These are phyloP conservation scores for Emydomyces testavorans DNA, from an alignment of 2,329 filamentous ascomycete species.

Conservation along the genomic window DNA sequence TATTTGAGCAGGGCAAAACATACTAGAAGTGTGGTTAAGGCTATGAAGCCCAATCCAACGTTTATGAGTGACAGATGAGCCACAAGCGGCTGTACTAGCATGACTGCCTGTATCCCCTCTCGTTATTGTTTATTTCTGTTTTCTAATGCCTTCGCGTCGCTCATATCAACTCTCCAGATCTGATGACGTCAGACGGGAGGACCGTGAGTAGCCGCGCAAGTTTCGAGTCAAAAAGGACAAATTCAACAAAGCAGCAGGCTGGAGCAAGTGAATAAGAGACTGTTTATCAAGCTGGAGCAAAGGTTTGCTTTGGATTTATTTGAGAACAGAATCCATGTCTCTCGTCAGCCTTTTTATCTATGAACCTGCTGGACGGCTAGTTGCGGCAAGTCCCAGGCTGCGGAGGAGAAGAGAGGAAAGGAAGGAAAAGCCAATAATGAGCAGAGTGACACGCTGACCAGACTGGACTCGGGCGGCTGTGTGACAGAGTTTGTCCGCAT, in stretches of 20 bases:
- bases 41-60: conserved; percentile 9
- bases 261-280: neutral
- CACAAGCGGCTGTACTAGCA: conserved; percentile 14
- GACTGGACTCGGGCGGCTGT: neutral
- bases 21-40: conserved; percentile 9
- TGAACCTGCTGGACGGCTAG: conserved; percentile 1
- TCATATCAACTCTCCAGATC: conserved; percentile 1
- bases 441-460: neutral
- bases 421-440: neutral
- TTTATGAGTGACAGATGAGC: conserved; percentile 10
- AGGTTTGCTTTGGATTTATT: too few species aligned
- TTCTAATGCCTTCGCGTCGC: conserved; percentile 2
- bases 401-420: neutral
- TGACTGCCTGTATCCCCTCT: neutral
- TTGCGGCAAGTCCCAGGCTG: too few species aligned
- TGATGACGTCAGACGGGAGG: conserved; percentile 11
- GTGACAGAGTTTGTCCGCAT: neutral
- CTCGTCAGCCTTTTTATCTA: conserved; percentile 2
- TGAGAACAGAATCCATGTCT: neutral
- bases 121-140: neutral
- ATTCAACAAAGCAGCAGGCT: neutral
- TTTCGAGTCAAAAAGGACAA: neutral
- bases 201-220: conserved; percentile 10
- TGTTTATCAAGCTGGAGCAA: too few species aligned
- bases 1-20: neutral